Percentiles rank a stretch among this genome's conserved stretches.
phyloP scores from a whole-genome alignment of 352 stramenopile genomes.

The Blastocystis sp. region DNA sequence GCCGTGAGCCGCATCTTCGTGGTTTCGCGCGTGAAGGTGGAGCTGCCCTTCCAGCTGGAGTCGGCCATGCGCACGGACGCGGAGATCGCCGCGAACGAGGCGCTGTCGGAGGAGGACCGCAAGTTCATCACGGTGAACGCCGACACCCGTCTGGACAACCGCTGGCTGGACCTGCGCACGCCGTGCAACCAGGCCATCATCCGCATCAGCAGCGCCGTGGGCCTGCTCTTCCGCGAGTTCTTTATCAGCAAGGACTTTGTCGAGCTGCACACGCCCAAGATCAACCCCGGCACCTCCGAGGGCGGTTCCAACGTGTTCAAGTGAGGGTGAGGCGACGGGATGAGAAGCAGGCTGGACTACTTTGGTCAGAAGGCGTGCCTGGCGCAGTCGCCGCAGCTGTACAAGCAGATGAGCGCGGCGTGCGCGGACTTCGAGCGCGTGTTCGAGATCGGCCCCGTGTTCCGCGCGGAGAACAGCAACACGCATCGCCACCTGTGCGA shows the following conservation, averaged over 20 bases:
- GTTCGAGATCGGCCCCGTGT: slow-evolving; percentile 95
- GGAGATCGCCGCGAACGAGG: slow-evolving; percentile 80
- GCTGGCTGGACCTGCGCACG: slow-evolving; percentile 93
- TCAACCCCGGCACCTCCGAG: slow-evolving; percentile 92
- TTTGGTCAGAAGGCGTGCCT: slow-evolving; percentile 94
- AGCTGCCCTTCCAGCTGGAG: slow-evolving; percentile 89
- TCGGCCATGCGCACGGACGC: slow-evolving; percentile 86
- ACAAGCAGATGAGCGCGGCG: slow-evolving; percentile 98
- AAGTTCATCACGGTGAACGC: slow-evolving; percentile 82
- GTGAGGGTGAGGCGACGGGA: neutral
- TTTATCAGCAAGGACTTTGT: slow-evolving; percentile 90
- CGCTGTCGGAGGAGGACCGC: slow-evolving; percentile 76
- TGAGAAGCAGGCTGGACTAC: slow-evolving; percentile 82
- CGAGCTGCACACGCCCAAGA: slow-evolving; percentile 97
- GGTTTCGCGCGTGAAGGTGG: slow-evolving; percentile 85
- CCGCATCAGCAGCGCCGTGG: slow-evolving; percentile 1
- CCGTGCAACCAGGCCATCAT: slow-evolving; percentile 86
- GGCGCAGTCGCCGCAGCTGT: slow-evolving; percentile 92
- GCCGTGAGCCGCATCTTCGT: slow-evolving; percentile 88
- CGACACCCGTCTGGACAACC: slow-evolving; percentile 90
- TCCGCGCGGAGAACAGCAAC: slow-evolving; percentile 98
- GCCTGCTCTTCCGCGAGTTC: slow-evolving; percentile 91
- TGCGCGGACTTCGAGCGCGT: slow-evolving; percentile 95
- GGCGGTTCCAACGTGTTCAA: slow-evolving; percentile 96
- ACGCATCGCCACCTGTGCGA: slow-evolving; percentile 98